Conservation (phyloP, 1,139 yeast species). For the Debaryomyces subglobosus region DNA sequence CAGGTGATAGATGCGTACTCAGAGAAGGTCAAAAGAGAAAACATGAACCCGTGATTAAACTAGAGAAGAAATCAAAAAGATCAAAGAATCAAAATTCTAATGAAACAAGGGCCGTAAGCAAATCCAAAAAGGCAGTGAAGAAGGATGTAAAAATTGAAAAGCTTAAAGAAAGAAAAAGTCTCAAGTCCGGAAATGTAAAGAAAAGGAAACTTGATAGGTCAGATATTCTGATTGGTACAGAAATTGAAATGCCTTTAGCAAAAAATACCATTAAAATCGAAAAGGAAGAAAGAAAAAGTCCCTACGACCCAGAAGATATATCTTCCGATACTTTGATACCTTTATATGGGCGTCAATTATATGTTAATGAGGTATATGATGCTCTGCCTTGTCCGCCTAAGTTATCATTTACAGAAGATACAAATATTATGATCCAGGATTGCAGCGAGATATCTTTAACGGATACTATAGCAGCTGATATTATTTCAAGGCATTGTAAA, state of each 20-base stretch:
- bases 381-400: constrained; percentile 27
- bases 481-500: constrained; percentile 32
- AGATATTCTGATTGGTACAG: background rate
- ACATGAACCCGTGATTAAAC: constrained; percentile 15
- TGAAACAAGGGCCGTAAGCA: background rate
- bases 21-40: constrained; percentile 38
- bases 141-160: background rate
- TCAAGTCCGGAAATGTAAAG: background rate
- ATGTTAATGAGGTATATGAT: constrained; percentile 27
- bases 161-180: background rate
- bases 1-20: constrained; percentile 37
- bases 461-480: constrained; percentile 34
- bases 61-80: background rate
- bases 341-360: constrained; percentile 38
- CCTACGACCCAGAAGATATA: constrained; percentile 45
- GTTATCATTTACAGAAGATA: constrained; percentile 23
- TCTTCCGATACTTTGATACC: constrained; percentile 37
- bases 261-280: constrained; percentile 17
- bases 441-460: constrained; percentile 20
- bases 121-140: background rate
- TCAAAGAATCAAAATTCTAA: background rate
- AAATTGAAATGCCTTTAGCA: background rate
- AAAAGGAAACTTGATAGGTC: background rate
- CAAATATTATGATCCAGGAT: constrained; percentile 18
- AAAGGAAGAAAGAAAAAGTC: constrained; percentile 29